Conservation (phyloP, 202 grass and related monocot genomes). For the Bolboschoenoplectus hybrid region DNA sequence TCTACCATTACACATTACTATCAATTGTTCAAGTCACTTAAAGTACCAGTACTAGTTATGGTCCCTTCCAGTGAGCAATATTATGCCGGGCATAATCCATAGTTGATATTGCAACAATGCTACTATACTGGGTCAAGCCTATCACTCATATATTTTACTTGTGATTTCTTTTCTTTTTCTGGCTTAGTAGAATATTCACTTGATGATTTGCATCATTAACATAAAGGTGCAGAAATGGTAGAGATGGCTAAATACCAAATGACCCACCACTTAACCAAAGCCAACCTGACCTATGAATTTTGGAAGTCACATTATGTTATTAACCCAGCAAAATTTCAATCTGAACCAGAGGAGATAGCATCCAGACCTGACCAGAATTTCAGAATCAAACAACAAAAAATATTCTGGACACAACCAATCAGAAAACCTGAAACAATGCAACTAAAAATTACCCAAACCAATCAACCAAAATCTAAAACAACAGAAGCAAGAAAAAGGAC, state of each 20-base stretch:
- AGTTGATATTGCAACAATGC: not conserved
- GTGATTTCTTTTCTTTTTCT: not conserved
- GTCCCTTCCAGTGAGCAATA: not conserved
- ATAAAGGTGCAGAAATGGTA: not conserved
- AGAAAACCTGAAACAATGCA: not conserved
- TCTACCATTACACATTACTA: not conserved
- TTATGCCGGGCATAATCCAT: not conserved
- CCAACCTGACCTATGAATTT: not conserved
- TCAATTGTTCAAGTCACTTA: not conserved
- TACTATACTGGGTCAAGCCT: not conserved
- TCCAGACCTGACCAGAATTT: not conserved
- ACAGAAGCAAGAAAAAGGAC: not conserved
- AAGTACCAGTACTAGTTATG: not conserved
- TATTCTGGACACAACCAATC: not conserved
- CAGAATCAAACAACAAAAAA: constrained; percentile 6
- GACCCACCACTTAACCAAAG: not conserved
- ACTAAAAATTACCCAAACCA: constrained; percentile 6
- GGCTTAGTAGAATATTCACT: not conserved
- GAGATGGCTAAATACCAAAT: not conserved
- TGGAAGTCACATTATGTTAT: not conserved
- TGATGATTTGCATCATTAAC: not conserved
- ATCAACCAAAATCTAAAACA: constrained; percentile 1
- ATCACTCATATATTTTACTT: not conserved
- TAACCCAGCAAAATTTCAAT: not conserved
- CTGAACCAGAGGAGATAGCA: not conserved